Evolutionary conservation across 2,329 filamentous ascomycete genomes (phyloP), one percentile per base, ranked within the genome.

Genomic region (Monilinia vaccinii-corymbosi): DNA sequence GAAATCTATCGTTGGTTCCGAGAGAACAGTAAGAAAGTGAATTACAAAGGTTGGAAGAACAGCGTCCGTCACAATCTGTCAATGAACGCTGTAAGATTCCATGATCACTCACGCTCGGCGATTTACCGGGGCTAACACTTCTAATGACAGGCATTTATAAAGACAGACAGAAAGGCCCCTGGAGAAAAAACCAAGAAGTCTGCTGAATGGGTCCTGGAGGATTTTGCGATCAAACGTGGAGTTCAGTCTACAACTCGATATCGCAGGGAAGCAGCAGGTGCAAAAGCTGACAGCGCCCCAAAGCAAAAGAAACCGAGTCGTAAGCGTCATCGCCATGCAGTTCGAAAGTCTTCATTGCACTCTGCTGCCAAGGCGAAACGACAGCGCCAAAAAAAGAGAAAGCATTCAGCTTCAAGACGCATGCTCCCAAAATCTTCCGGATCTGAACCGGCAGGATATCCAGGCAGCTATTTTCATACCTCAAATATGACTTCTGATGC

Each of bases 41-140:
- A 80, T 49, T 71, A 74, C 14, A 87, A 85, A 67, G 93, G 92
- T 11, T 97, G 93, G 93, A 88, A 93, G 75, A 97, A 97, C 73
- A 96, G 90, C 71, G 95, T 97, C 65, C 84, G 93, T 2, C 93
- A 97, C 73, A 97, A 97, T 67, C 77, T 97, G 9, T 96, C 91
- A 51, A 97, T 97, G 92, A 97, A 97, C 68, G 81, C 81, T 62
- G 93, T 97, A 83, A 75, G 84, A 78, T 51, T 40, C 16, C n/a
- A 38, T 5, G 38, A 38, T 40, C 34, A 55, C 32, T 25, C 52
- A 25, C 62, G 75, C 73, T 73, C 71, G n/a, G 74, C 75, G 18
- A 45, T 47, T 55, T n/a, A 42, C 40, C 40, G 9, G 40, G 55
- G 47, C 44, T 61, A 34, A 64, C 44, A 50, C 11, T 4, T 50